These are phyloP conservation scores for Aspergillus olivimuriae DNA, from an alignment of 495 filamentous ascomycete species.

Conservation along the genomic window DNA sequence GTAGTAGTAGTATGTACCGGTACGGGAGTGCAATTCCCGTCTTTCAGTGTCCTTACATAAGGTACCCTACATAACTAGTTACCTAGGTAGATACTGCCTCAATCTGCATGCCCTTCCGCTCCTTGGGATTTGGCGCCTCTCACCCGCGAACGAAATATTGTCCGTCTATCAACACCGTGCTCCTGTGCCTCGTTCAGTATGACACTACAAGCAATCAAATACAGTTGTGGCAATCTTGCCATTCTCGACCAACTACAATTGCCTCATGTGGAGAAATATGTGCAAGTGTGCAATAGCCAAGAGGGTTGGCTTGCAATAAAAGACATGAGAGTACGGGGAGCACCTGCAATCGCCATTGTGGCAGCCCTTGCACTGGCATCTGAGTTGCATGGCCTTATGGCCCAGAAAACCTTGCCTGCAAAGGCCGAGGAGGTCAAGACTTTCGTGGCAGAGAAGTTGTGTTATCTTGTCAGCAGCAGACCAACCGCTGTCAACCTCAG, in stretches of 20 bases:
- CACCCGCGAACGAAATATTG: no score
- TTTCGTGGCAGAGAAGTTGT: slow-evolving; percentile 66
- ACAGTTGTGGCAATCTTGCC: slow-evolving; percentile 65
- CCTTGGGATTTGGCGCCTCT: no score
- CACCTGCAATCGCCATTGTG: slow-evolving; percentile 95
- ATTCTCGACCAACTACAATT: slow-evolving; percentile 88
- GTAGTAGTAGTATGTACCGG: no score
- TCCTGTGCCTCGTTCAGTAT: slow-evolving; percentile 19
- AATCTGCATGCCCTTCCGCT: no score
- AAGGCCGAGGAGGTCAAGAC: slow-evolving; percentile 51
- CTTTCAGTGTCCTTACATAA: no score
- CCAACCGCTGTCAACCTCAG: slow-evolving; percentile 93
- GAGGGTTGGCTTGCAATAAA: slow-evolving; percentile 92
- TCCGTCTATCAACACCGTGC: not conserved
- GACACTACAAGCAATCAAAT: slow-evolving; percentile 84
- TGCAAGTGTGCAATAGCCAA: slow-evolving; percentile 62
- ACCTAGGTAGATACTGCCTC: no score
- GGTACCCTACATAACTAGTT: no score
- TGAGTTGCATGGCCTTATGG: slow-evolving; percentile 24
- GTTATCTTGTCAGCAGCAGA: slow-evolving; percentile 77
- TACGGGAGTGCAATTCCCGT: no score
- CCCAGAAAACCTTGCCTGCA: slow-evolving; percentile 21
- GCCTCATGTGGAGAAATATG: slow-evolving; percentile 79
- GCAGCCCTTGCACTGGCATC: slow-evolving; percentile 82
- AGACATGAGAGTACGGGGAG: slow-evolving; percentile 88